phyloP scores from a whole-genome alignment of 2,329 filamentous ascomycete genomes.

The Shiraia sp. region DNA sequence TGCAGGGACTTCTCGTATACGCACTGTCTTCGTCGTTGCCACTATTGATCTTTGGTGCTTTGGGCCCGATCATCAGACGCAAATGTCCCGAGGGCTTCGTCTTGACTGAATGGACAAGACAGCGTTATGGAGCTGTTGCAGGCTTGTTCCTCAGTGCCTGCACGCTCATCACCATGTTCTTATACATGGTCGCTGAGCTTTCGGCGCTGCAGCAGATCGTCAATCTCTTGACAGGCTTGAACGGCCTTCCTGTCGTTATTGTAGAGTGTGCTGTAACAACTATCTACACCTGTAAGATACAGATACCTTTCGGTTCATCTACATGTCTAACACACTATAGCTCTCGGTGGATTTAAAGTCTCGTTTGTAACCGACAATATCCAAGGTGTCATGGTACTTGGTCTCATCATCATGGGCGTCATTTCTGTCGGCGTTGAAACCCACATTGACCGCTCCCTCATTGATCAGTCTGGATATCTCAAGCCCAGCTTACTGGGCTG shows the following conservation, averaged over 20 bases:
- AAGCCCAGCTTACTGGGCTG: constrained; percentile 73
- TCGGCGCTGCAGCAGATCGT: constrained; percentile 81
- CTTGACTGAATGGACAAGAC: constrained; percentile 80
- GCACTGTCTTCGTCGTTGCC: constrained; percentile 73
- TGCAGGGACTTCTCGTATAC: constrained; percentile 79
- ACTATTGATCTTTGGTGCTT: constrained; percentile 71
- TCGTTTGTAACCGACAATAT: constrained; percentile 84
- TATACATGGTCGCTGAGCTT: constrained; percentile 86
- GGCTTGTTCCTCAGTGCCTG: constrained; percentile 76
- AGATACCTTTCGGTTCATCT: neutral
- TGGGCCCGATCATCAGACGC: constrained; percentile 76
- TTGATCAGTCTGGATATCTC: constrained; percentile 71
- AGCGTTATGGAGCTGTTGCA: constrained; percentile 71
- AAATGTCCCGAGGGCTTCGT: constrained; percentile 85
- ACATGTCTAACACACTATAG: constrained; percentile 46
- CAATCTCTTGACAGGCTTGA: constrained; percentile 71
- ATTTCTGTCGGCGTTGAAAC: constrained; percentile 78
- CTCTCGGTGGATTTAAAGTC: constrained; percentile 79
- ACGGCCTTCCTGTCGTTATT: constrained; percentile 75
- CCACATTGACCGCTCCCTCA: constrained; percentile 69
- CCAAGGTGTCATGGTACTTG: constrained; percentile 77
- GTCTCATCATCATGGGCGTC: constrained; percentile 73
- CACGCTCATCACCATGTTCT: constrained; percentile 78
- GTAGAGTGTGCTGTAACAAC: constrained; percentile 78
- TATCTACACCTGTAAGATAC: constrained; percentile 73